Conservation (phyloP, 2,329 filamentous ascomycete genomes). For the Chrysosporium keratinophilum region DNA sequence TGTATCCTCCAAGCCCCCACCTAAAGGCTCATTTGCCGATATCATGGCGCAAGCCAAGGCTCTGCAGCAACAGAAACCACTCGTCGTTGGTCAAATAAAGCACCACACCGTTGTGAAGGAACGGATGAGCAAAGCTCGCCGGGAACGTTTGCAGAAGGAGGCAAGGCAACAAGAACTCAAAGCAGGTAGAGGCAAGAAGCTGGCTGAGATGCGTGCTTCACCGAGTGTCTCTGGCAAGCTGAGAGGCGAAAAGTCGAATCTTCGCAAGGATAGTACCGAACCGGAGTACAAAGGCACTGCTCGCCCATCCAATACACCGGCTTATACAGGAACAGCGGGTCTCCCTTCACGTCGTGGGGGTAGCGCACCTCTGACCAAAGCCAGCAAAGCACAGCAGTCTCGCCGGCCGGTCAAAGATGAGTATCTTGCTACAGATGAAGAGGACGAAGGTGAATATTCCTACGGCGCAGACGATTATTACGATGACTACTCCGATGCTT, state of each 20-base stretch:
- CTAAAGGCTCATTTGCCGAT: constrained; percentile 50
- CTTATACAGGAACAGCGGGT: constrained; percentile 37
- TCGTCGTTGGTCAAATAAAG: constrained; percentile 44
- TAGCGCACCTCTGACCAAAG: constrained; percentile 22
- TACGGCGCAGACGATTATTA: constrained; percentile 29
- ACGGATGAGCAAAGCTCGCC: constrained; percentile 46
- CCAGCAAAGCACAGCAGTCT: background rate
- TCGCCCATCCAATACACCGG: constrained; percentile 17
- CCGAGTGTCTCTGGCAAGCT: constrained; percentile 15
- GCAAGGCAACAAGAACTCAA: constrained; percentile 35
- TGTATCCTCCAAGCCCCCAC: constrained; percentile 37
- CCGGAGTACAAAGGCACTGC: constrained; percentile 33
- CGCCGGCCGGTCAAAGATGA: constrained; percentile 29
- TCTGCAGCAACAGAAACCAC: constrained; percentile 38
- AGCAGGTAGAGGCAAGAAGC: constrained; percentile 25
- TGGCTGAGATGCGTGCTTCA: constrained; percentile 7
- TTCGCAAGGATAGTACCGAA: constrained; percentile 24
- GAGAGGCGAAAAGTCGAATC: constrained; percentile 18
- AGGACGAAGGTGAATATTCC: constrained; percentile 36
- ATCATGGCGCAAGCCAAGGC: constrained; percentile 50
- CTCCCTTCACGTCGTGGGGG: constrained; percentile 23
- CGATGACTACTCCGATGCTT: constrained; percentile 37
- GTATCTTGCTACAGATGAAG: constrained; percentile 40
- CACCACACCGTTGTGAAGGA: constrained; percentile 47
- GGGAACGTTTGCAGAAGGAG: constrained; percentile 36